Conservation (phyloP, 148 eudicot species). For the Amaranthus hypochondriacus region DNA sequence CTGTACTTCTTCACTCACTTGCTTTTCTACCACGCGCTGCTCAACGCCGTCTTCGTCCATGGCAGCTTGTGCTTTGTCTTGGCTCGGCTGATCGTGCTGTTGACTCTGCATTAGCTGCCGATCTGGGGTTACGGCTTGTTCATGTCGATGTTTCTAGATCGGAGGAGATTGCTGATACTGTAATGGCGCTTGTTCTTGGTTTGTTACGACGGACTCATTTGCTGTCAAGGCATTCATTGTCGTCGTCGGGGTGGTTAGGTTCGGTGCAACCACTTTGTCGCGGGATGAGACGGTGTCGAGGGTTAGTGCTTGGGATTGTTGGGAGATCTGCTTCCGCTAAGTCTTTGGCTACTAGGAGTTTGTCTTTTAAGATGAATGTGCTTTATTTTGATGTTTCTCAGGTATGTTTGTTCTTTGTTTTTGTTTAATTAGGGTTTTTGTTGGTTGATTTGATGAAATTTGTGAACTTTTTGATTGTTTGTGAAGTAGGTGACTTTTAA, state of each 20-base stretch:
- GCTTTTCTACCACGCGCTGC: conserved; percentile 98
- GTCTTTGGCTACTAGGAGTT: conserved; percentile 80
- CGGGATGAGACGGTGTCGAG: conserved; percentile 94
- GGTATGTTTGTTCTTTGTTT: not conserved
- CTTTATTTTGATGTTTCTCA: conserved; percentile 75
- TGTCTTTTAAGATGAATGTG: conserved; percentile 96
- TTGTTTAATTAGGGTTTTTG: not conserved
- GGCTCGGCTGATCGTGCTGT: conserved; percentile 85
- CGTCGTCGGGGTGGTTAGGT: conserved; percentile 95
- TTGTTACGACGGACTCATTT: conserved; percentile 76
- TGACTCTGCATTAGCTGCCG: conserved; percentile 88
- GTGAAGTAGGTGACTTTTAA: not conserved
- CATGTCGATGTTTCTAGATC: conserved; percentile 88
- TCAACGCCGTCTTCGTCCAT: conserved; percentile 84
- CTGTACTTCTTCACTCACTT: conserved; percentile 85
- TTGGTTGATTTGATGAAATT: not conserved
- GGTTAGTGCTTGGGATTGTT: conserved; percentile 83
- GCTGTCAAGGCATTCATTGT: conserved; percentile 69
- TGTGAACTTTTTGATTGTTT: not conserved
- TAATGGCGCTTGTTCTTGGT: conserved; percentile 82
- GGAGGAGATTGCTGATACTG: conserved; percentile 93
- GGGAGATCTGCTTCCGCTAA: conserved; percentile 94
- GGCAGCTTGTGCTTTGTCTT: conserved; percentile 91
- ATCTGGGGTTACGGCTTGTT: conserved; percentile 66
- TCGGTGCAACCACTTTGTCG: conserved; percentile 93